Evolutionary conservation across 129 eudicot species (phyloP).

Genomic region (Heracleum sosnowskyi): DNA sequence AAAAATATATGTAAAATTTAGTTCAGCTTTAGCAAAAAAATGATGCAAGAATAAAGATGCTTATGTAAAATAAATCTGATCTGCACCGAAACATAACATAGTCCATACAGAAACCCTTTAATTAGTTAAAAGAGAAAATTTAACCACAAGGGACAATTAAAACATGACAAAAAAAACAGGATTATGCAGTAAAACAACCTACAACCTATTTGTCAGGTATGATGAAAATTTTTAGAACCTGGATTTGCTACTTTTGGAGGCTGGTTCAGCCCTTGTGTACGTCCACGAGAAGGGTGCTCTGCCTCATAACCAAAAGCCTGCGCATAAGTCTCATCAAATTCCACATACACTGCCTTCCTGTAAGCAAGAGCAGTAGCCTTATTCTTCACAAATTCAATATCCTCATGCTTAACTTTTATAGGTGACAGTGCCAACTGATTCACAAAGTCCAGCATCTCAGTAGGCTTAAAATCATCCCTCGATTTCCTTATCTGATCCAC

Average conservation of each 20-base stretch:
- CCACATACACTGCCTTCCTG: conserved; percentile 79
- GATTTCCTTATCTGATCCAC: conserved; percentile 57
- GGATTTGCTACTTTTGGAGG: conserved; percentile 28
- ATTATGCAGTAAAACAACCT: not conserved
- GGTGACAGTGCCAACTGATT: conserved; percentile 64
- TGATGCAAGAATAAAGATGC: not conserved
- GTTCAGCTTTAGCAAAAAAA: not conserved
- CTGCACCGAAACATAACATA: not conserved
- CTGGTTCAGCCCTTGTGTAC: conserved; percentile 9
- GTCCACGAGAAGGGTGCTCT: conserved; percentile 37
- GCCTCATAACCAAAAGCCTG: conserved; percentile 76
- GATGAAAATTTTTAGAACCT: conserved; percentile 35
- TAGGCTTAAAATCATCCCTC: conserved; percentile 57
- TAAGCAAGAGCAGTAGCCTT: conserved; percentile 65
- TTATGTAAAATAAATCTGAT: not conserved
- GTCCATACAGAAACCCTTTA: not conserved
- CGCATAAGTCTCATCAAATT: conserved; percentile 90
- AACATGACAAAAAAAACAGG: not conserved
- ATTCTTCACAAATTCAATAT: conserved; percentile 51
- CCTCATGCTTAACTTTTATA: conserved; percentile 19
- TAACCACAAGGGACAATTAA: not conserved
- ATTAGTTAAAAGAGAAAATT: not conserved
- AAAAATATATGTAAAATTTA: not conserved
- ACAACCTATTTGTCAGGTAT: not conserved
- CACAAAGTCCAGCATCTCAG: conserved; percentile 44